Percentiles rank a stretch among this genome's conserved stretches.
Evolutionary conservation across 1,284 basidiomycete genomes (phyloP).

Genomic region (Pseudozyma thailandica): DNA sequence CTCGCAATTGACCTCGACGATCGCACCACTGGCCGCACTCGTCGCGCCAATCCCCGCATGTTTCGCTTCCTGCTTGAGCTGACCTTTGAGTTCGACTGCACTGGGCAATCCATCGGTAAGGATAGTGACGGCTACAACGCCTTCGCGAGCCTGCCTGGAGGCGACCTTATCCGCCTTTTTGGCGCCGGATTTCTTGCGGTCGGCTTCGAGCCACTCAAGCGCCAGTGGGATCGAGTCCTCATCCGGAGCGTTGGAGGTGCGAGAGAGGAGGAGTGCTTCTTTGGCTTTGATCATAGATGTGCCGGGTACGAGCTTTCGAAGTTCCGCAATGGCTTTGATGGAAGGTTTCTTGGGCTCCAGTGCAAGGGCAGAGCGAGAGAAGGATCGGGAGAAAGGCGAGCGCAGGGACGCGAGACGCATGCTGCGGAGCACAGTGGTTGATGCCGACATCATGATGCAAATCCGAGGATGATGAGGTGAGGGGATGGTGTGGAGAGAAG

Average conservation of each 20-base stretch:
- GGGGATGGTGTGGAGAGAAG: neutral
- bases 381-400: constrained; percentile 1
- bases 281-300: constrained; percentile 87
- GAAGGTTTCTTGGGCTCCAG: constrained; percentile 65
- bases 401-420: constrained; percentile 6
- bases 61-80: constrained; percentile 68
- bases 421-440: constrained; percentile 5
- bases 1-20: constrained; percentile 95
- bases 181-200: constrained; percentile 77
- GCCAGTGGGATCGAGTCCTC: constrained; percentile 81
- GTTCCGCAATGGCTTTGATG: constrained; percentile 82
- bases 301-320: constrained; percentile 77
- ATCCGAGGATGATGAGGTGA: neutral
- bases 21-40: constrained; percentile 74
- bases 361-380: constrained; percentile 11
- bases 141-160: constrained; percentile 79
- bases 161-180: constrained; percentile 86
- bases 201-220: constrained; percentile 81
- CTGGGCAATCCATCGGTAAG: constrained; percentile 73
- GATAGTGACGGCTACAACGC: constrained; percentile 80
- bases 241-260: constrained; percentile 30
- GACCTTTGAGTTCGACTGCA: constrained; percentile 17
- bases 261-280: constrained; percentile 80
- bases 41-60: constrained; percentile 37
- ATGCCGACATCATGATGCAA: constrained; percentile 7